These are phyloP conservation scores for Pseudozyma sp. DNA, from an alignment of 1,284 basidiomycete species.

Conservation along the genomic window DNA sequence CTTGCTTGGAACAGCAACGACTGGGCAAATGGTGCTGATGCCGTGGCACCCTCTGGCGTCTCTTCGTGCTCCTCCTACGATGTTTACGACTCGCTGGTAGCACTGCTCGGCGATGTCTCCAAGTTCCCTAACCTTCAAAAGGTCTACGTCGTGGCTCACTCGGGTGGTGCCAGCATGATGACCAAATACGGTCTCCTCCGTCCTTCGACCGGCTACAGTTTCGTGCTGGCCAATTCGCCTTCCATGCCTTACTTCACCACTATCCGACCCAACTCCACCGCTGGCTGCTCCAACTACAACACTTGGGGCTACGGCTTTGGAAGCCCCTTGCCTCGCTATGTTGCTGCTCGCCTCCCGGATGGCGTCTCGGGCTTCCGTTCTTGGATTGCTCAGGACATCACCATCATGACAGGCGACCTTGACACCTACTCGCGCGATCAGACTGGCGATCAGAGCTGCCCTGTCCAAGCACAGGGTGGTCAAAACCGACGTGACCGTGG, in stretches of 20 bases:
- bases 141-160: constrained; percentile 49
- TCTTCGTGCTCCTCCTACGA: constrained; percentile 46
- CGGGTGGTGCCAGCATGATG: constrained; percentile 46
- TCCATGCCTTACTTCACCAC: constrained; percentile 54
- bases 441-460: constrained; percentile 40
- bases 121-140: constrained; percentile 41
- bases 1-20: constrained; percentile 35
- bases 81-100: constrained; percentile 45
- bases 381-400: constrained; percentile 37
- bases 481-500: constrained; percentile 54
- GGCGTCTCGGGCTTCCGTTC: constrained; percentile 8
- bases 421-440: constrained; percentile 39
- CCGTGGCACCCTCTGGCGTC: constrained; percentile 23
- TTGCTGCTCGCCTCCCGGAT: constrained; percentile 15
- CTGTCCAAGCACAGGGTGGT: constrained; percentile 49
- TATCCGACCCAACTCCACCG: constrained; percentile 25
- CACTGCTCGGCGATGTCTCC: constrained; percentile 23
- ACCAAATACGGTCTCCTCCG: constrained; percentile 43
- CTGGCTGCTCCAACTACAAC: constrained; percentile 19
- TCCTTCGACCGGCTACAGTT: constrained; percentile 17
- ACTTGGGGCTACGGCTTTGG: constrained; percentile 45
- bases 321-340: constrained; percentile 26
- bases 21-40: constrained; percentile 33
- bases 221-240: constrained; percentile 50
- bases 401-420: constrained; percentile 34